These are phyloP conservation scores for Coemansia sp. DNA, from an alignment of 192 early-diverging fungal genomes.

Conservation along the genomic window DNA sequence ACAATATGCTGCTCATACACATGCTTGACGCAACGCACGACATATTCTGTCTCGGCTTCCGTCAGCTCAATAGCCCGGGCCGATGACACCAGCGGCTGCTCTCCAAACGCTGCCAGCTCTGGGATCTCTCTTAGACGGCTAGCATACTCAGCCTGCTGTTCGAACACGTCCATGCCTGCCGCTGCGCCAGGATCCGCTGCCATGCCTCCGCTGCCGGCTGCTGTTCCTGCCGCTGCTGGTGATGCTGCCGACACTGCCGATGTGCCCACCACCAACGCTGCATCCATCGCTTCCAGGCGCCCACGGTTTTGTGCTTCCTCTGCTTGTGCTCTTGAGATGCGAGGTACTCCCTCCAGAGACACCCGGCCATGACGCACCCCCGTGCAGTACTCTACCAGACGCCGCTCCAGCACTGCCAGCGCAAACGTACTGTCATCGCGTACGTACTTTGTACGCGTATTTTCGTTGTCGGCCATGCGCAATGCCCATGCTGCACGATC, in stretches of 20 bases:
- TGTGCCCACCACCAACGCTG: constrained; percentile 45
- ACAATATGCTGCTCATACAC: constrained; percentile 87
- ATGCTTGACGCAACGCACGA: constrained; percentile 89
- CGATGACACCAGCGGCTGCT: constrained; percentile 72
- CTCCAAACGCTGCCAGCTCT: constrained; percentile 78
- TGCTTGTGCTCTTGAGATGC: constrained; percentile 83
- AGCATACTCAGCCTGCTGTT: constrained; percentile 72
- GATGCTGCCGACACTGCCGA: constrained; percentile 13
- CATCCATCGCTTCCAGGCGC: constrained; percentile 44
- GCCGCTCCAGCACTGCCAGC: constrained; percentile 78
- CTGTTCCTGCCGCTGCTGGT: constrained; percentile 1
- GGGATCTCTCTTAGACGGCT: constrained; percentile 76
- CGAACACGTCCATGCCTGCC: constrained; percentile 30
- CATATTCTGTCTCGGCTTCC: constrained; percentile 95
- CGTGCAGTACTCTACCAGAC: constrained; percentile 82
- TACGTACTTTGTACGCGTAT: constrained; percentile 65
- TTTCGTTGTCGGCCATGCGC: constrained; percentile 68
- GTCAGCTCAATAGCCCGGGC: constrained; percentile 73
- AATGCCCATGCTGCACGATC: constrained; percentile 92
- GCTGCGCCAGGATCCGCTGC: constrained; percentile 8
- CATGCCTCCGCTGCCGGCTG: constrained; percentile 7
- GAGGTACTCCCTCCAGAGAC: constrained; percentile 73
- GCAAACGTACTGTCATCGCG: constrained; percentile 87
- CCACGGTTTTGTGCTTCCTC: constrained; percentile 69
- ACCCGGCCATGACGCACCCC: constrained; percentile 64